Conservation (phyloP, 495 filamentous ascomycete genomes). For the Penicillium samsonianum region DNA sequence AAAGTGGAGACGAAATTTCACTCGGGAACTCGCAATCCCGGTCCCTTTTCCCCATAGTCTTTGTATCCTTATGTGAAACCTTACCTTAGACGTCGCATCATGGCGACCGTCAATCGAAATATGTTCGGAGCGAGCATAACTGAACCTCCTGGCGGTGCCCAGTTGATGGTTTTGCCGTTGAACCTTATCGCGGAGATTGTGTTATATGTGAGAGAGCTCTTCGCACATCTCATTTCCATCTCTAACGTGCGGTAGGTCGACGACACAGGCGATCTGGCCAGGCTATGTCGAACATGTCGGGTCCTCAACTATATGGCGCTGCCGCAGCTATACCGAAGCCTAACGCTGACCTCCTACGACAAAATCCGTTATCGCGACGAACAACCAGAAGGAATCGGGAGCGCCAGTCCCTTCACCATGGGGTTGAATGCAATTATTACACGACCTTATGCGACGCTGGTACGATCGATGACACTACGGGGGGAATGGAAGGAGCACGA, state of each 20-base stretch:
- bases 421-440: conserved; percentile 63
- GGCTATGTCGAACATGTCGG: conserved; percentile 60
- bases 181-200: conserved; percentile 60
- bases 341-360: conserved; percentile 60
- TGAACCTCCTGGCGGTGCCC: conserved; percentile 36
- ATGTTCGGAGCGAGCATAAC: conserved; percentile 49
- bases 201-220: conserved; percentile 45
- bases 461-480: conserved; percentile 54
- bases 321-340: conserved; percentile 58
- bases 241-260: conserved; percentile 43
- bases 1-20: conserved; percentile 15
- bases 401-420: conserved; percentile 63
- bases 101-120: conserved; percentile 50
- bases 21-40: conserved; percentile 32
- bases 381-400: conserved; percentile 60
- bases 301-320: conserved; percentile 67
- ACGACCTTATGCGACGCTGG: conserved; percentile 51
- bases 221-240: conserved; percentile 1
- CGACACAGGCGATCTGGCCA: conserved; percentile 56
- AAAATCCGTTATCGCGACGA: conserved; percentile 61
- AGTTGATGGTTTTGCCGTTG: conserved; percentile 53
- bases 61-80: conserved; percentile 17
- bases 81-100: conserved; percentile 40
- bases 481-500: conserved; percentile 61
- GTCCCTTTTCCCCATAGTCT: conserved; percentile 20